Evolutionary conservation across 2,329 filamentous ascomycete genomes (phyloP).

Genomic region (Penicillium sp.): DNA sequence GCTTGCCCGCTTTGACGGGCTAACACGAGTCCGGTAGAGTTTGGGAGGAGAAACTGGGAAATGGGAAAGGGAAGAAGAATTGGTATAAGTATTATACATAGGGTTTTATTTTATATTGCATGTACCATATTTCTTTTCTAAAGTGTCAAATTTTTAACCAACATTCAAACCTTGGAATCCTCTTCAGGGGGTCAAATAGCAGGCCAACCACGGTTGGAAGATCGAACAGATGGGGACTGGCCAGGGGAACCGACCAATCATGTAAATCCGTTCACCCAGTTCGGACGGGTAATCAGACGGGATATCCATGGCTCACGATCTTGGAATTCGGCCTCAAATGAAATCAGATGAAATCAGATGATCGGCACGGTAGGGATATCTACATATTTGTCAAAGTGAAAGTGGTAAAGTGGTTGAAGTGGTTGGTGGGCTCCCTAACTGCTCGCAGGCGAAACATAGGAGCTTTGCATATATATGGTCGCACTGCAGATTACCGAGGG

Average conservation of each 20-base stretch:
- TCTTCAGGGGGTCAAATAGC: conserved; percentile 1
- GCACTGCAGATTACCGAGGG: neutral
- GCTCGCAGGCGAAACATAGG: conserved; percentile 2
- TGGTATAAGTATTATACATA: neutral
- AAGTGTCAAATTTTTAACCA: neutral
- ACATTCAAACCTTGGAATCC: neutral
- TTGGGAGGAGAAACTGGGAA: too few species aligned
- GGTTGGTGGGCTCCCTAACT: neutral
- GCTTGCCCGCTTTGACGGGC: neutral
- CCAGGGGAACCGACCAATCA: neutral
- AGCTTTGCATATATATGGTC: neutral
- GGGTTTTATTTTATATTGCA: neutral
- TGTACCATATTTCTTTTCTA: neutral
- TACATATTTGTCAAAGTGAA: neutral
- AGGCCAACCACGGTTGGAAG: neutral
- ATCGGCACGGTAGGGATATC: neutral
- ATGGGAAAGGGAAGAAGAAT: neutral
- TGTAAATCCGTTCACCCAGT: neutral
- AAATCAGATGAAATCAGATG: neutral
- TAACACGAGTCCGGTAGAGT: neutral
- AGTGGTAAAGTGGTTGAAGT: neutral
- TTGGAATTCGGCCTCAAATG: neutral
- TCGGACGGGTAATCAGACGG: conserved; percentile 1
- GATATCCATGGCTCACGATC: neutral
- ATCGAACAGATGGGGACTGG: neutral